phyloP scores from a whole-genome alignment of 208 protist genomes.

The Acanthamoeba triangularis region DNA sequence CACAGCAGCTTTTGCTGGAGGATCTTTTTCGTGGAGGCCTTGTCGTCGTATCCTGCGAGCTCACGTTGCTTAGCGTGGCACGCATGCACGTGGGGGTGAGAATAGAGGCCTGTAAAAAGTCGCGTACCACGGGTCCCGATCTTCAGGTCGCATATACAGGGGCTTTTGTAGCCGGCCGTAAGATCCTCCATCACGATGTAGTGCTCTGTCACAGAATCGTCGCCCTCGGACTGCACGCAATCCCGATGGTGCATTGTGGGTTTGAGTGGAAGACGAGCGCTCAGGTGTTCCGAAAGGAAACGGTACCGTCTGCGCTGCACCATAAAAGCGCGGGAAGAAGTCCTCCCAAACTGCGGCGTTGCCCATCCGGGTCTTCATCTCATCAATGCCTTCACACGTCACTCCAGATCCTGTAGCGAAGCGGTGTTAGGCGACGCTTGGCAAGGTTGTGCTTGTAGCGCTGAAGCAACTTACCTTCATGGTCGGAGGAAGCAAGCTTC shows the following conservation, averaged over 20 bases:
- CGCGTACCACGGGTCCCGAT: conserved; percentile 1
- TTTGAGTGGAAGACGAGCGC: no score
- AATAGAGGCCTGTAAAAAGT: not conserved
- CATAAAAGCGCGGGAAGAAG: conserved; percentile 11
- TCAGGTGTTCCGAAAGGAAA: no score
- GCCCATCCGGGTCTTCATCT: not conserved
- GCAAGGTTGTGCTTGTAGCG: no score
- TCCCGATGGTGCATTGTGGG: no score
- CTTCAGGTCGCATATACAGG: conserved; percentile 50
- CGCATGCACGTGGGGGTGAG: not conserved
- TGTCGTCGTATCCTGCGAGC: conserved; percentile 16
- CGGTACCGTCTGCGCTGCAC: not conserved
- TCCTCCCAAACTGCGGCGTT: not conserved
- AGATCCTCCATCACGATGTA: conserved; percentile 57
- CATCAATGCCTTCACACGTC: not conserved
- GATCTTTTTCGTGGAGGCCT: conserved; percentile 25
- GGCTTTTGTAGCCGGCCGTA: not conserved
- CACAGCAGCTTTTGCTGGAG: conserved; percentile 32
- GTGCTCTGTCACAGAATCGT: not conserved
- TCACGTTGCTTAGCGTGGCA: no score
- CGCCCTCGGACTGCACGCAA: not conserved
- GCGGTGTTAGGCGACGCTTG: not conserved
- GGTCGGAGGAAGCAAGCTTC: not conserved
- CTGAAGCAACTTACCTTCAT: not conserved
- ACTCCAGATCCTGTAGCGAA: not conserved